These are phyloP conservation scores for Angophora floribunda DNA, from an alignment of 345 rosid genomes.

Conservation along the genomic window DNA sequence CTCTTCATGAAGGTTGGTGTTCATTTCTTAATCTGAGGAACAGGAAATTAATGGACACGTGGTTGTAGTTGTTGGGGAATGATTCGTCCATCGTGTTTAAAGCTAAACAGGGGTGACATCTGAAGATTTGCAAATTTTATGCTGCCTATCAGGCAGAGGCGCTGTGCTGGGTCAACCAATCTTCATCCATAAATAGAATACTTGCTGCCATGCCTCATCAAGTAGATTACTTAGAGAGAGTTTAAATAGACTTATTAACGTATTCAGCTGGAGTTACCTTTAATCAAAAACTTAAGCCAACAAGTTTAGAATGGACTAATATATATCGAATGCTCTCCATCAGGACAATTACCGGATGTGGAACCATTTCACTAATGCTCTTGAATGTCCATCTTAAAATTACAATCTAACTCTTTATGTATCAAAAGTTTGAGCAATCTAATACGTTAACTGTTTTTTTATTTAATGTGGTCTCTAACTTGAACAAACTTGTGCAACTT, in stretches of 20 bases:
- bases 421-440: neutral
- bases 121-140: neutral
- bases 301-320: neutral
- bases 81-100: neutral
- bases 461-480: neutral
- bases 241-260: neutral
- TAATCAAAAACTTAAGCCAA: neutral
- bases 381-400: neutral
- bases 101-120: neutral
- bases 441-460: neutral
- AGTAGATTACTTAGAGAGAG: neutral
- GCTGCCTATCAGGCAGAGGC: neutral
- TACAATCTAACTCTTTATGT: neutral
- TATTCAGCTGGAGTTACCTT: neutral
- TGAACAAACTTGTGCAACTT: too few species aligned
- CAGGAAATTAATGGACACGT: neutral
- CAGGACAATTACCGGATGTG: neutral
- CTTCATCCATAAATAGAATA: neutral
- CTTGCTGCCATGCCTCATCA: neutral
- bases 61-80: neutral
- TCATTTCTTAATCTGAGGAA: neutral
- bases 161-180: neutral
- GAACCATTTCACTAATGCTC: neutral
- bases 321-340: neutral
- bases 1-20: neutral